Conservation (phyloP, 129 eudicot genomes). For the Kitagawia praeruptora region DNA sequence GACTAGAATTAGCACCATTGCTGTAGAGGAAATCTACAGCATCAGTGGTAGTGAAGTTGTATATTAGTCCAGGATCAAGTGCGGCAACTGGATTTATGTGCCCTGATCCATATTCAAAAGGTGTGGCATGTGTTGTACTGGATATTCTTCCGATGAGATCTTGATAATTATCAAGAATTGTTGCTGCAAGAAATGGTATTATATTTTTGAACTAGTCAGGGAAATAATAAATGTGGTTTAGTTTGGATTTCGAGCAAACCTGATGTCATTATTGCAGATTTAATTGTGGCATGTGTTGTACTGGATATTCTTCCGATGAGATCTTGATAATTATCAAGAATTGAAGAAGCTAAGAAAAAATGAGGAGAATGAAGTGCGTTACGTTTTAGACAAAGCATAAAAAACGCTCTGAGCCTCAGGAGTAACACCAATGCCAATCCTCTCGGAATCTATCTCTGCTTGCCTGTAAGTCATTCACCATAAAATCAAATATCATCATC, state of each 20-base stretch:
- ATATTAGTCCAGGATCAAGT: slow-evolving; percentile 48
- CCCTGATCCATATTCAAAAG: slow-evolving; percentile 66
- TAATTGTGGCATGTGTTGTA: slow-evolving; percentile 40
- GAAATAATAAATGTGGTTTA: background rate
- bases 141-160: slow-evolving; percentile 35
- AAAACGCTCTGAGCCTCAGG: too few species aligned
- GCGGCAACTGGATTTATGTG: slow-evolving; percentile 58
- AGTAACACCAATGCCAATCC: too few species aligned
- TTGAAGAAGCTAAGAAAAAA: too few species aligned
- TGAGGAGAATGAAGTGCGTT: too few species aligned
- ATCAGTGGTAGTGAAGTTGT: slow-evolving; percentile 41
- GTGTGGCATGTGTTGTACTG: slow-evolving; percentile 32
- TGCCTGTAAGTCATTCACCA: too few species aligned
- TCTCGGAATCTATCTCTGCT: too few species aligned
- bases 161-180: slow-evolving; percentile 36
- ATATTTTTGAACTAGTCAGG: background rate
- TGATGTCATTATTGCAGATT: slow-evolving; percentile 73
- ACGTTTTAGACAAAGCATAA: too few species aligned
- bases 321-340: slow-evolving; percentile 36
- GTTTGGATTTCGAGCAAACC: slow-evolving; percentile 15
- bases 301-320: slow-evolving; percentile 35
- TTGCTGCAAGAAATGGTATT: slow-evolving; percentile 26
- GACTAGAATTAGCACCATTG: slow-evolving; percentile 47
- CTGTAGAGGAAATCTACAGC: slow-evolving; percentile 55
- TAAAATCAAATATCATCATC: too few species aligned